These are phyloP conservation scores for Nemophila menziesii DNA, from an alignment of 257 asterid species.

Conservation along the genomic window DNA sequence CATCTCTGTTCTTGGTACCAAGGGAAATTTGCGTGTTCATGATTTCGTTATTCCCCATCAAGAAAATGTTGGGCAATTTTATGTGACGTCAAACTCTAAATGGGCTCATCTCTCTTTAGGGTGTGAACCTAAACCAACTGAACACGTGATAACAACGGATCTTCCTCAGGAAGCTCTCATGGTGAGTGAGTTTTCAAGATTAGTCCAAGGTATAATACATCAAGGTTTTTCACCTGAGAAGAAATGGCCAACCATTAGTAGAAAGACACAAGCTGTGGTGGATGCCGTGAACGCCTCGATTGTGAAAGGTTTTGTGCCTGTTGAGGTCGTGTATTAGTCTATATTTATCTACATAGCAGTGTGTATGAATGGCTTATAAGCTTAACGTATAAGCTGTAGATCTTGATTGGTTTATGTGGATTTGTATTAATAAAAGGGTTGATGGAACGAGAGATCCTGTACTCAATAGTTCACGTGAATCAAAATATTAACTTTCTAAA, in stretches of 20 bases:
- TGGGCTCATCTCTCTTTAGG: conserved; percentile 23
- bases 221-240: conserved; percentile 30
- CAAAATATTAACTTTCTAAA: too few species aligned
- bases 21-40: conserved; percentile 36
- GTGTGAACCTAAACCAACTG: conserved; percentile 30
- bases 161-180: conserved; percentile 61
- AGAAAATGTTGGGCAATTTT: conserved; percentile 37
- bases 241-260: conserved; percentile 47
- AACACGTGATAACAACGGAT: conserved; percentile 33
- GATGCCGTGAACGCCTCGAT: conserved; percentile 63
- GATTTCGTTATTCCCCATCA: conserved; percentile 50
- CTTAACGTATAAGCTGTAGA: background rate
- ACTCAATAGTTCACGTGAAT: too few species aligned
- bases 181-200: conserved; percentile 53
- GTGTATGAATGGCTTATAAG: background rate
- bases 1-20: conserved; percentile 36
- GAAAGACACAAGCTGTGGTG: conserved; percentile 54
- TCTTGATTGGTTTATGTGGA: background rate
- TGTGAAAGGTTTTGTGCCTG: conserved; percentile 36
- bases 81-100: conserved; percentile 17
- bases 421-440: background rate
- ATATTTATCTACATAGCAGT: background rate
- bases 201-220: conserved; percentile 27
- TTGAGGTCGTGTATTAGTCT: conserved; percentile 22
- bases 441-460: too few species aligned